These are phyloP conservation scores for Cyberlindnera mississippiensis DNA, from an alignment of 805 yeast genomes.

Conservation along the genomic window DNA sequence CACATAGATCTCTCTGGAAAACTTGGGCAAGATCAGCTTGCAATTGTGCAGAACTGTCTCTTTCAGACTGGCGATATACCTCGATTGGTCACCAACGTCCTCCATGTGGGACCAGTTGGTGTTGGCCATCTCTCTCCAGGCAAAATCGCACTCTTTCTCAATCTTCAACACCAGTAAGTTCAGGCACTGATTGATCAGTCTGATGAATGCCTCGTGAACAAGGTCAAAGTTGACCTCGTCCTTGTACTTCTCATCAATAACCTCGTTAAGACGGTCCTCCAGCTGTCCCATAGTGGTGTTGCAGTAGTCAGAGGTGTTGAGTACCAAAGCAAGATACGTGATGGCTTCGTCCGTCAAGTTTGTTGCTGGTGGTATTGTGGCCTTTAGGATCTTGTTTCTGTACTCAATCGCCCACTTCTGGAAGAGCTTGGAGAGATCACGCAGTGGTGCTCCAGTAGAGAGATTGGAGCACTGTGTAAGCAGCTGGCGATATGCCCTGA, in stretches of 20 bases:
- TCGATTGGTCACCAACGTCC: slow-evolving; percentile 67
- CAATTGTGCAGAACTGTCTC: slow-evolving; percentile 43
- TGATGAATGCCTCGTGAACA: slow-evolving; percentile 53
- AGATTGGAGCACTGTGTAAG: slow-evolving; percentile 65
- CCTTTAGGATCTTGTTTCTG: slow-evolving; percentile 45
- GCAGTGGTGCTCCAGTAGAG: slow-evolving; percentile 38
- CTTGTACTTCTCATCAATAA: slow-evolving; percentile 39
- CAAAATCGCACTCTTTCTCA: slow-evolving; percentile 54
- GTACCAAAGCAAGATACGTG: slow-evolving; percentile 60
- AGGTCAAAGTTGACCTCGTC: slow-evolving; percentile 48
- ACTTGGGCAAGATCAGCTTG: slow-evolving; percentile 46
- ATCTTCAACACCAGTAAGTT: slow-evolving; percentile 53
- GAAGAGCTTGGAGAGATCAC: slow-evolving; percentile 52
- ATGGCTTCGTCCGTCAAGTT: slow-evolving; percentile 53
- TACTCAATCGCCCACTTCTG: slow-evolving; percentile 62
- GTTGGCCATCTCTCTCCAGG: slow-evolving; percentile 81
- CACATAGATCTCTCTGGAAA: slow-evolving; percentile 66
- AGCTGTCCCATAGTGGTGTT: slow-evolving; percentile 73
- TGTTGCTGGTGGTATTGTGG: slow-evolving; percentile 41
- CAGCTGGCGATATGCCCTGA: slow-evolving; percentile 69
- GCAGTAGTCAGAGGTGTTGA: slow-evolving; percentile 90
- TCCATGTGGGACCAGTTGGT: slow-evolving; percentile 68
- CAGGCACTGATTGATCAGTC: slow-evolving; percentile 55
- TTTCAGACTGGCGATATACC: slow-evolving; percentile 60
- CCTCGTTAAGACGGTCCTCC: slow-evolving; percentile 51